phyloP scores from a whole-genome alignment of 2,329 filamentous ascomycete genomes.

The Colletotrichum destructivum region DNA sequence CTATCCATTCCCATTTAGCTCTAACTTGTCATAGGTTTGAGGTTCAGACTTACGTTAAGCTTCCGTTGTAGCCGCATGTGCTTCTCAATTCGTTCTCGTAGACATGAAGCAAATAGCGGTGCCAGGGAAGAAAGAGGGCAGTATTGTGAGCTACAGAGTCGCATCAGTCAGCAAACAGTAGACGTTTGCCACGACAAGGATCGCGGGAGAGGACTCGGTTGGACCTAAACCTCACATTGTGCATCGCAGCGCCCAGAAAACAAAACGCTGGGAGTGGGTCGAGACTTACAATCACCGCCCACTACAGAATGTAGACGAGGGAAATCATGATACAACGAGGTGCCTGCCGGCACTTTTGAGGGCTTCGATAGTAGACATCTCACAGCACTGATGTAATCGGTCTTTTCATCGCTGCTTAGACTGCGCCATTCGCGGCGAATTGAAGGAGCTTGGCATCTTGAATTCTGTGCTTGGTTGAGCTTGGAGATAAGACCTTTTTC shows the following conservation, averaged over 20 bases:
- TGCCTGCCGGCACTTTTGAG: not conserved
- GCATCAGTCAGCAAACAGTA: not conserved
- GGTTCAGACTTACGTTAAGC: not conserved
- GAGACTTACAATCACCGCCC: not conserved
- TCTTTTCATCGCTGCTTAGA: not conserved
- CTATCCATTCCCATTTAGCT: not conserved
- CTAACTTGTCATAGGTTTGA: not conserved
- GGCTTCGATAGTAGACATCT: not conserved
- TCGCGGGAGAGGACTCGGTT: not conserved
- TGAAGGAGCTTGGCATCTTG: constrained; percentile 1
- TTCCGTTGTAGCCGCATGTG: constrained; percentile 22
- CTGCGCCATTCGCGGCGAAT: constrained; percentile 1
- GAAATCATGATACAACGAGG: not conserved
- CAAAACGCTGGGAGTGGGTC: not conserved
- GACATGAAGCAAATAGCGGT: constrained; percentile 7
- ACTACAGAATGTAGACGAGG: not conserved
- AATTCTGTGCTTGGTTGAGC: not conserved
- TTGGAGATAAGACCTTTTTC: not conserved
- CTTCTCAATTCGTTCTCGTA: not conserved
- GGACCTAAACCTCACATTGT: not conserved
- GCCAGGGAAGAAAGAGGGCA: constrained; percentile 35
- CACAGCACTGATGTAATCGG: not conserved
- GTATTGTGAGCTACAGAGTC: not conserved
- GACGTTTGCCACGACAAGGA: not conserved
- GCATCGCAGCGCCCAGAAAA: not conserved